Conservation (phyloP, 148 eudicot species). For the Polygonum aviculare region DNA sequence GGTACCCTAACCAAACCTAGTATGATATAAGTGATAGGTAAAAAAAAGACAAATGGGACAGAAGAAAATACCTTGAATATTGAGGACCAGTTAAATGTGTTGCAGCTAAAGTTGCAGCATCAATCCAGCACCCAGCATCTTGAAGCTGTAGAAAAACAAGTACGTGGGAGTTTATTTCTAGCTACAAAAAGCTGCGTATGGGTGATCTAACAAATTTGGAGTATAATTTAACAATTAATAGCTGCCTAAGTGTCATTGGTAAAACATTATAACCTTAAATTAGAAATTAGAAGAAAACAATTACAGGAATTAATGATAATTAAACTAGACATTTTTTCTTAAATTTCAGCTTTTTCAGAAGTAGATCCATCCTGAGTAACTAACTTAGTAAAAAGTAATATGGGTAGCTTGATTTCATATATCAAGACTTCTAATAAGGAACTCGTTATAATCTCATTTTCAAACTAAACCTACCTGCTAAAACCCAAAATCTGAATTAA, state of each 20-base stretch:
- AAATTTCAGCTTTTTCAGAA: neutral
- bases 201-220: neutral
- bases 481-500: neutral
- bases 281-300: neutral
- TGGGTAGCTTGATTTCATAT: neutral
- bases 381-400: neutral
- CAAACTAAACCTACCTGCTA: neutral
- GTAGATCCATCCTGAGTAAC: neutral
- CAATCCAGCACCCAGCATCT: slow-evolving; percentile 99
- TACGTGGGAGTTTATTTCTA: neutral
- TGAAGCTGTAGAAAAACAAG: slow-evolving; percentile 58
- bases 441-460: neutral
- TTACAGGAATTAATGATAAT: neutral
- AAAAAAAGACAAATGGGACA: neutral
- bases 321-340: neutral
- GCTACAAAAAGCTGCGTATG: neutral
- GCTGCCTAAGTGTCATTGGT: neutral
- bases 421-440: neutral
- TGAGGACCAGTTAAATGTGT: slow-evolving; percentile 94
- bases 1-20: slow-evolving; percentile 6
- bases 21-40: slow-evolving; percentile 1
- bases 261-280: neutral
- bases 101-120: slow-evolving; percentile 99
- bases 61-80: slow-evolving; percentile 65
- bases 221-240: neutral